A percentile compares a stretch with the other conserved stretches of the same genome.
phyloP scores from a whole-genome alignment of 345 rosid genomes.

The Linum lewisii region DNA sequence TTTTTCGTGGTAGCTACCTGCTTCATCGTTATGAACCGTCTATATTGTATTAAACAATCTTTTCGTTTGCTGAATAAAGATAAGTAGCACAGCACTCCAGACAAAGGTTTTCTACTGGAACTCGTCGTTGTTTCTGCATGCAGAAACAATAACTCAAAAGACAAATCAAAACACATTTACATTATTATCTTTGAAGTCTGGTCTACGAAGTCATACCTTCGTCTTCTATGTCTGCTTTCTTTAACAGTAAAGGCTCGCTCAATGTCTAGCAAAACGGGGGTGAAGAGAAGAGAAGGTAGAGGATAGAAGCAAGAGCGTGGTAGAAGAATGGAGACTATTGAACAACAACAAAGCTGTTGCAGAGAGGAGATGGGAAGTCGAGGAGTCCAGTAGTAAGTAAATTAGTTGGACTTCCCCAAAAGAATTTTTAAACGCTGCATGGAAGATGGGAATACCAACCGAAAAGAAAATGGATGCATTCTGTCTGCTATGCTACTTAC shows the following conservation, averaged over 20 bases:
- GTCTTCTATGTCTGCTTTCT: neutral
- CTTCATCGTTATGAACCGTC: neutral
- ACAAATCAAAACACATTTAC: neutral
- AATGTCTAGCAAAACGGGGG: neutral
- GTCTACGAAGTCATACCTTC: neutral
- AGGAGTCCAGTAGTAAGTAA: neutral
- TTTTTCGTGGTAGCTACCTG: neutral
- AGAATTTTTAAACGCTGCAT: neutral
- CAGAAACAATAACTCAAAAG: neutral
- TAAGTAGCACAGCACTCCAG: neutral
- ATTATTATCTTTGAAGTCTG: neutral
- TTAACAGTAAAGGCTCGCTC: neutral
- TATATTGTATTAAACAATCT: neutral
- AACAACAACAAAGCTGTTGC: neutral
- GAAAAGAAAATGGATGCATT: neutral
- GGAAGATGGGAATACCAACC: neutral
- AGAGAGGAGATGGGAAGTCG: neutral
- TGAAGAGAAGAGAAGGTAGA: neutral
- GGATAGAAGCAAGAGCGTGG: neutral
- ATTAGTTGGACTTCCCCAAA: neutral
- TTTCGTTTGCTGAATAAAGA: neutral
- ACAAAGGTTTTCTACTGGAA: neutral
- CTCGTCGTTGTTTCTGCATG: neutral
- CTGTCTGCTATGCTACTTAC: too few relatives aligned
- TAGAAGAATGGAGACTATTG: neutral